phyloP scores from a whole-genome alignment of 129 eudicot genomes.

The Pittosporum tobira region DNA sequence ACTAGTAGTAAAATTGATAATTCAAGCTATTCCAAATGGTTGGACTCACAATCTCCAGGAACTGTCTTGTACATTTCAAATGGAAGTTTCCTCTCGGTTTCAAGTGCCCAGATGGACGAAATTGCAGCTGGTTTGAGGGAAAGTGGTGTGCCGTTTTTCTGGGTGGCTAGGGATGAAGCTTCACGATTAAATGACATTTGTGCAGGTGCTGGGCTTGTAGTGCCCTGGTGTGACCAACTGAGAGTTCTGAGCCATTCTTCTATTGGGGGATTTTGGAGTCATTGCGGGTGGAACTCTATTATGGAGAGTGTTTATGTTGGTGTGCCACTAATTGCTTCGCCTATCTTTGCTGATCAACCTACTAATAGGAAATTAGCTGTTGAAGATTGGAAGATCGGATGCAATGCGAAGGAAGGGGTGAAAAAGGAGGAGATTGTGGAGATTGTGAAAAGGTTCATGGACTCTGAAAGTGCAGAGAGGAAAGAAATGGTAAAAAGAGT shows the following conservation, averaged over 20 bases:
- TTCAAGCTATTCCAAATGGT: constrained; percentile 29
- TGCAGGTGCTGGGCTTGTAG: constrained; percentile 17
- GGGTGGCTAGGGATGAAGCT: constrained; percentile 25
- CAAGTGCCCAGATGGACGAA: constrained; percentile 41
- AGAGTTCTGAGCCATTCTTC: constrained; percentile 26
- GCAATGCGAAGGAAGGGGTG: constrained; percentile 20
- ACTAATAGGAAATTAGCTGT: constrained; percentile 23
- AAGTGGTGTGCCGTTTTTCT: constrained; percentile 25
- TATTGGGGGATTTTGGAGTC: constrained; percentile 24
- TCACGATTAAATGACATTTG: constrained; percentile 4
- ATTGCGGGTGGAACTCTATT: constrained; percentile 36
- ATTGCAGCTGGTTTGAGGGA: constrained; percentile 26
- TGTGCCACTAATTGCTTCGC: constrained; percentile 33
- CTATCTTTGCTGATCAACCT: constrained; percentile 24
- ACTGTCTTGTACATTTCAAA: constrained; percentile 35
- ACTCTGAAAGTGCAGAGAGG: constrained; percentile 17
- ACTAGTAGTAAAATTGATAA: not conserved
- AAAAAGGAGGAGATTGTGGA: constrained; percentile 11
- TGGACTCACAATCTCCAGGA: constrained; percentile 31
- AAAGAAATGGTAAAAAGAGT: constrained; percentile 18
- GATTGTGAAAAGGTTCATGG: constrained; percentile 29
- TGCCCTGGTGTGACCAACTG: constrained; percentile 35
- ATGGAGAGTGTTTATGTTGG: constrained; percentile 26
- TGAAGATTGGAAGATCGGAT: constrained; percentile 35
- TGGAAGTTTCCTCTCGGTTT: constrained; percentile 43